Evolutionary conservation across 345 rosid genomes (phyloP), one percentile per base, ranked within the genome.

Genomic region (Lepidium africanum): DNA sequence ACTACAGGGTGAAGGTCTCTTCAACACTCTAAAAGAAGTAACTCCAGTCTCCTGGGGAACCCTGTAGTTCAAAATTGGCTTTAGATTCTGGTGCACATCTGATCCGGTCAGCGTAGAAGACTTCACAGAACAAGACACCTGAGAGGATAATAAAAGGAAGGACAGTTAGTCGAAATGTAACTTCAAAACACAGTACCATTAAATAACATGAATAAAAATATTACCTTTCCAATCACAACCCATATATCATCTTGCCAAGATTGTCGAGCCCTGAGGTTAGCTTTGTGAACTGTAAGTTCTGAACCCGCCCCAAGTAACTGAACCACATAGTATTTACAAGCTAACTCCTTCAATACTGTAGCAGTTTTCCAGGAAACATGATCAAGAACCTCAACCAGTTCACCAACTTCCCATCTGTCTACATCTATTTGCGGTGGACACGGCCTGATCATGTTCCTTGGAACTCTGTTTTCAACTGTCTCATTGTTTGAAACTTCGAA

Each of bases 401-500:
- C 86, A 71, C 94, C 89, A 27, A 75, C 25, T 19, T 69, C 80
- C 91, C 86, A 88, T 38, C 65, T 52, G n/a, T 45, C 81, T 9
- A 35, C 67, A 69, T 42, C 75, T 5, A 82, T 68, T 32, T 76
- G 81, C 3, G 85, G 90, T 11, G 91, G 88, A 70, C 82, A 77
- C 7, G 94, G 94, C 80, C 94, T 82, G 13, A 85, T 81, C 7
- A 41, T 73, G 81, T 73, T 81, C 71, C 88, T 84, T 6, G 85
- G 71, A 46, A 86, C 86, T 73, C 82, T 84, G 69, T 86, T 85
- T 55, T 63, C 66, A 11, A 58, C 59, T 0, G 10, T 41, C 40
- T 74, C 69, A 0, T 19, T 33, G n/a, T 52, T 55, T 1, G 15
- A 14, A 57, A 51, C 13, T 0, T 45, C 63, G 52, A 49, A 66